A percentile compares a stretch with the other conserved stretches of the same genome.
phyloP scores from a whole-genome alignment of 805 yeast genomes.

The Wickerhamomyces chambardii region DNA sequence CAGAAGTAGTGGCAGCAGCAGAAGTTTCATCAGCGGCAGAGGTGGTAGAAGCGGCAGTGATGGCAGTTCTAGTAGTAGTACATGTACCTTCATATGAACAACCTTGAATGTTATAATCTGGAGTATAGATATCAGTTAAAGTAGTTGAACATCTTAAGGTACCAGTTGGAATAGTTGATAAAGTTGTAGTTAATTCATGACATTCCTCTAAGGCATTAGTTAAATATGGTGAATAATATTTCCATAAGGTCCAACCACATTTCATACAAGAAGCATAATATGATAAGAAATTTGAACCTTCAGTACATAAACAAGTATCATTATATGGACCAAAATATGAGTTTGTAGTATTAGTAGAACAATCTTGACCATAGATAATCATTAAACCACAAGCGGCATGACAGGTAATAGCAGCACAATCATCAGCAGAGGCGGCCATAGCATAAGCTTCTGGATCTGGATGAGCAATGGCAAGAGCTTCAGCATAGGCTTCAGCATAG shows the following conservation, averaged over 20 bases:
- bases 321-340: conserved; percentile 11
- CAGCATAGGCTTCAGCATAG: conserved; percentile 2
- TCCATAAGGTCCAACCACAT: conserved; percentile 27
- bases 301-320: conserved; percentile 18
- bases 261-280: conserved; percentile 20
- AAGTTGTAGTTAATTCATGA: conserved; percentile 9
- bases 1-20: not conserved
- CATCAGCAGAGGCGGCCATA: conserved; percentile 9
- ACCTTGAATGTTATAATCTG: conserved; percentile 3
- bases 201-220: conserved; percentile 19
- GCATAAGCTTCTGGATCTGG: conserved; percentile 13
- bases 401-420: conserved; percentile 16
- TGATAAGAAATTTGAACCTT: conserved; percentile 12
- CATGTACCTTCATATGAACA: not conserved
- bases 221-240: conserved; percentile 19
- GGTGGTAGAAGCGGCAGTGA: not conserved
- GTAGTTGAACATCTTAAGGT: conserved; percentile 10
- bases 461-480: conserved; percentile 2
- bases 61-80: not conserved
- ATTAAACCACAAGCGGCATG: conserved; percentile 20
- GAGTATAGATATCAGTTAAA: conserved; percentile 2
- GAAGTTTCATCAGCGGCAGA: not conserved
- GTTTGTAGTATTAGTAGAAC: conserved; percentile 10
- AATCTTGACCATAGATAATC: no score
- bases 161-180: conserved; percentile 19